Percentiles rank a stretch among this genome's conserved stretches.
Conservation (phyloP, 2,329 filamentous ascomycete species). For the Xylaria sp. region DNA sequence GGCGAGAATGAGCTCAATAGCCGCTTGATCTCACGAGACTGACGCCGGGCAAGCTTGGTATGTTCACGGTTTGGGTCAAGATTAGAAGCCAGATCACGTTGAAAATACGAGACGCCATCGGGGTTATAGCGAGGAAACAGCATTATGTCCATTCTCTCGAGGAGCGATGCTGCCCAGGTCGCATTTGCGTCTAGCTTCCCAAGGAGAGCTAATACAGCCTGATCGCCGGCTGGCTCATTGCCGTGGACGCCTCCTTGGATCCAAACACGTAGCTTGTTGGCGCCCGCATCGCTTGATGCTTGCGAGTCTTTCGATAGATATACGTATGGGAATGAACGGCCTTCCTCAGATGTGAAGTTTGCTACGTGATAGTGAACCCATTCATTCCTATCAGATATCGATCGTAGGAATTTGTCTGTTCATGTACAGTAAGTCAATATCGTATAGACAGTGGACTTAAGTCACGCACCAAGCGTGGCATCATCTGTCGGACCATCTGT, state of each 20-base stretch:
- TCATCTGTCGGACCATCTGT: conserved; percentile 49
- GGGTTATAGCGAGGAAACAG: conserved; percentile 46
- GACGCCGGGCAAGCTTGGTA: conserved; percentile 48
- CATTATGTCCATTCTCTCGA: conserved; percentile 42
- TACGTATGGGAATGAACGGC: conserved; percentile 44
- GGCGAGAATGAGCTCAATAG: conserved; percentile 47
- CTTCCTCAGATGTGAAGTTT: conserved; percentile 49
- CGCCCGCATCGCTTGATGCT: neutral
- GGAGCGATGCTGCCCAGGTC: conserved; percentile 41
- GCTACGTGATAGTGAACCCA: conserved; percentile 47
- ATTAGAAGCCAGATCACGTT: conserved; percentile 45
- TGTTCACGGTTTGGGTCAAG: conserved; percentile 47
- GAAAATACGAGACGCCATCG: conserved; percentile 47
- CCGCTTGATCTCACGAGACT: conserved; percentile 48
- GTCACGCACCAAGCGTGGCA: conserved; percentile 45
- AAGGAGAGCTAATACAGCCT: conserved; percentile 44
- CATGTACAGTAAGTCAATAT: conserved; percentile 7
- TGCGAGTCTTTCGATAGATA: conserved; percentile 37
- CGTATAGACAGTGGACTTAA: neutral
- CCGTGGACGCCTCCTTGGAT: conserved; percentile 47
- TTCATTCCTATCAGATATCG: conserved; percentile 45
- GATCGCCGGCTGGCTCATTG: conserved; percentile 47
- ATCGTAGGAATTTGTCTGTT: conserved; percentile 46
- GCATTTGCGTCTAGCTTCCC: conserved; percentile 45
- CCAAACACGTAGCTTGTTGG: conserved; percentile 46